Evolutionary conservation across 768 basidiomycete genomes (phyloP).

Genomic region (Suillus bovinus): DNA sequence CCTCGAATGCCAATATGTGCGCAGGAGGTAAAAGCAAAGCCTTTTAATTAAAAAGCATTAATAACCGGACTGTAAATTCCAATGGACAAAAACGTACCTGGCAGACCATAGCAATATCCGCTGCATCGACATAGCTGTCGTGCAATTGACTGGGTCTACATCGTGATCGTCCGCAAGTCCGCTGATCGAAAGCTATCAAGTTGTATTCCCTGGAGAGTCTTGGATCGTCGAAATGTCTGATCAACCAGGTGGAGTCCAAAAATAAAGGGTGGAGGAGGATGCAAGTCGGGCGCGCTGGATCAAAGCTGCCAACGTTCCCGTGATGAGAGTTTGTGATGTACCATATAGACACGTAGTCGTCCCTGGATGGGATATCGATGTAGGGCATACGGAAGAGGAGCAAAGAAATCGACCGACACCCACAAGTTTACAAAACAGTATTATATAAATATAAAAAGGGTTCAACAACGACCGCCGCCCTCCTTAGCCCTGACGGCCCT

Average conservation of each 20-base stretch:
- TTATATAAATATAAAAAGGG: conserved; percentile 22
- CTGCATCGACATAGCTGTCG: conserved; percentile 79
- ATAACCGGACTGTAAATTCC: background rate
- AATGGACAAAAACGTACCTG: conserved; percentile 43
- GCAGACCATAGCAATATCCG: conserved; percentile 68
- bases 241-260: conserved; percentile 70
- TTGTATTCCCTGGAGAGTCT: conserved; percentile 61
- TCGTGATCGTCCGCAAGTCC: conserved; percentile 58
- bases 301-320: conserved; percentile 65
- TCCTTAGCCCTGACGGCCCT: conserved; percentile 16
- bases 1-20: conserved; percentile 73
- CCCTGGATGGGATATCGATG: conserved; percentile 60
- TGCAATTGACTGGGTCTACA: conserved; percentile 54
- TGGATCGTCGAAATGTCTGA: conserved; percentile 65
- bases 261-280: conserved; percentile 68
- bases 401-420: conserved; percentile 2
- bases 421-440: conserved; percentile 10
- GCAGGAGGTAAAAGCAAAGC: conserved; percentile 62
- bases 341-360: conserved; percentile 72
- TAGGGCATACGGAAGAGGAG: conserved; percentile 53
- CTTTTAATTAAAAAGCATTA: conserved; percentile 38
- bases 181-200: conserved; percentile 74
- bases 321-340: conserved; percentile 65
- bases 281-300: conserved; percentile 63
- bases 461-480: background rate